Base-by-base conservation (phyloP, 768 basidiomycete species). In the Rhodotorula babjevae region DNA sequence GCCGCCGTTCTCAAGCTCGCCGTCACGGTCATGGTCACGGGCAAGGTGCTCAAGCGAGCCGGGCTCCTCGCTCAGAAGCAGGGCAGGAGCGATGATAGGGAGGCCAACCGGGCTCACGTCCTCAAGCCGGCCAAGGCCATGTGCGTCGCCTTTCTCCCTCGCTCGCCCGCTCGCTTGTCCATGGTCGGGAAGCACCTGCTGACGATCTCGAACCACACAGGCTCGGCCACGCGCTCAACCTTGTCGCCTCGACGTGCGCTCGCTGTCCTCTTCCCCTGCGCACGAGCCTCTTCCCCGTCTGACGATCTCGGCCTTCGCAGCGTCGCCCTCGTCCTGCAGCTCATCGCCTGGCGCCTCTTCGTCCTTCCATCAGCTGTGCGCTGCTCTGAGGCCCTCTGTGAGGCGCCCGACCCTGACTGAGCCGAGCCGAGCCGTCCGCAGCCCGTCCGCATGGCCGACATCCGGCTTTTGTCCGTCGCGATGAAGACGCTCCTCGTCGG, bases 401-500 rank as follows among this genome's bases (percentile, higher is more conserved):
- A 7, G 2, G 27, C 44, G 29, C 16, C 36, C 4, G 10, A 36
- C 52, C 25, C 57, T 19, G 12, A 33, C 50, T 50, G n/a, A n/a
- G n/a, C 8, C 10, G 36, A 2, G 5, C 3, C 29, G n/a, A 16
- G 0, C 31, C 1, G 8, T 11, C 27, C 3, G 23, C 59, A 74
- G 68, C 59, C 58, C 29, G 10, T 64, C 16, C 73, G 68, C 40
- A 18, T 61, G 12, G 14, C 1, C 25, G 73, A 74, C 59, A 25
- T 70, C 29, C 25, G 50, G 3, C 40, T 18, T 31, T 53, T 71
- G 23, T 42, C 56, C 1, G 5, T 9, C 7, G 56, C 69, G 19
- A 71, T 71, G 52, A 74, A 74, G 53, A 5, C 65, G 25, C 33
- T 74, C 44, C 60, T 55, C 46, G 36, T 65, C 47, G 52, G 58